Evolutionary conservation across 2,329 filamentous ascomycete genomes (phyloP).

Genomic region (Nigrospora osmanthi): DNA sequence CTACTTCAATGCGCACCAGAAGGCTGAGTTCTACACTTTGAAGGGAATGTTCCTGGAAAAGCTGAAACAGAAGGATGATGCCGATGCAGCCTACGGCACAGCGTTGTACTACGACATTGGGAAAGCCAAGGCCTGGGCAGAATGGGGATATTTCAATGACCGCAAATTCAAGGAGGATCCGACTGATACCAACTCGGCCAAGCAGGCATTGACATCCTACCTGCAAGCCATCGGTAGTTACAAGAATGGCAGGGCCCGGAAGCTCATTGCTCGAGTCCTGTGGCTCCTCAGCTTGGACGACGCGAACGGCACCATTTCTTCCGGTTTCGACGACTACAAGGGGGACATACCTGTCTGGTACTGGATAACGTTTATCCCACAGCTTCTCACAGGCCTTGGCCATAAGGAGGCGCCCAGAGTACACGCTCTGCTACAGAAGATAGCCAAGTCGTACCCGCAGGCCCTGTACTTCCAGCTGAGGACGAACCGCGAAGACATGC

Average conservation of each 20-base stretch:
- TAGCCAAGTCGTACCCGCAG: conserved; percentile 93
- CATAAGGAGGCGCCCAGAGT: conserved; percentile 87
- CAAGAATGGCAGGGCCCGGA: conserved; percentile 94
- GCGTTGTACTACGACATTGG: conserved; percentile 94
- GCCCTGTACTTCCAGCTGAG: conserved; percentile 91
- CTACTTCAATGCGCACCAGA: conserved; percentile 93
- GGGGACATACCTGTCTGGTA: conserved; percentile 98
- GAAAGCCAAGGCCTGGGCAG: conserved; percentile 94
- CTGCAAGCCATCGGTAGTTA: conserved; percentile 92
- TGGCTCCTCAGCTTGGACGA: conserved; percentile 96
- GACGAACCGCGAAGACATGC: conserved; percentile 90
- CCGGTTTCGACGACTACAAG: conserved; percentile 92
- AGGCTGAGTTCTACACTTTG: conserved; percentile 97
- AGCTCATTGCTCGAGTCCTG: conserved; percentile 84
- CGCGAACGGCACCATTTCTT: conserved; percentile 70
- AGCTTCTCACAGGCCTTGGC: conserved; percentile 83
- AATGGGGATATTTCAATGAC: conserved; percentile 98
- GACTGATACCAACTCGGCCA: conserved; percentile 70
- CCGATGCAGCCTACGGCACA: conserved; percentile 88
- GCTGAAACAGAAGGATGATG: conserved; percentile 81
- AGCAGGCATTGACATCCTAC: conserved; percentile 92
- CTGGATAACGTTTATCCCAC: conserved; percentile 98
- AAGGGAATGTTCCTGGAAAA: conserved; percentile 99
- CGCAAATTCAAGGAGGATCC: conserved; percentile 91
- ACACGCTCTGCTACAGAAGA: conserved; percentile 79